phyloP scores from a whole-genome alignment of 257 asterid genomes.

The Solanum etuberosum region DNA sequence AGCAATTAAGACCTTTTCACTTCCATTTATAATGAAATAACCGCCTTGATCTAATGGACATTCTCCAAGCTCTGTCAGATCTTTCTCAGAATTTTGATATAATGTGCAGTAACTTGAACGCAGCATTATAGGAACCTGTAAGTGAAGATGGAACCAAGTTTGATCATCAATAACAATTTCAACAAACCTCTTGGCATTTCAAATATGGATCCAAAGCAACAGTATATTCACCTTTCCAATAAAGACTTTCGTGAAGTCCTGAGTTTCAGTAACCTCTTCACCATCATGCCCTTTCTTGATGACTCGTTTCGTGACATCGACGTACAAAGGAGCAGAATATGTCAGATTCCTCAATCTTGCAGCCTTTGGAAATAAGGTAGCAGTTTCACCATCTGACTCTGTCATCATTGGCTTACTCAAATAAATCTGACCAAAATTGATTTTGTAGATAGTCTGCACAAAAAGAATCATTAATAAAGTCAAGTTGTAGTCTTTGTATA shows the following conservation, averaged over 20 bases:
- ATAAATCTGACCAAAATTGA: conserved; percentile 87
- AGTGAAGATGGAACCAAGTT: not conserved
- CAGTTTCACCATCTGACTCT: conserved; percentile 98
- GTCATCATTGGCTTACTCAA: conserved; percentile 99
- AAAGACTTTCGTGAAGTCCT: conserved; percentile 90
- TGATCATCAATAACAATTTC: not conserved
- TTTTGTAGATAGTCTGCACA: conserved; percentile 83
- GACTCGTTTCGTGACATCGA: conserved; percentile 80
- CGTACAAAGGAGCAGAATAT: conserved; percentile 93
- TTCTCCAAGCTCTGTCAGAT: conserved; percentile 97
- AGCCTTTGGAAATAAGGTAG: conserved; percentile 97
- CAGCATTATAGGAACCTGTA: conserved; percentile 91
- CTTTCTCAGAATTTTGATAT: conserved; percentile 91
- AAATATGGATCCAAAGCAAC: not conserved
- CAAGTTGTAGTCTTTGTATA: not conserved
- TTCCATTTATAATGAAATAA: conserved; percentile 87
- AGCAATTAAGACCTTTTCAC: conserved; percentile 96
- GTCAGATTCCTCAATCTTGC: conserved; percentile 96
- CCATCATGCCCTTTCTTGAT: conserved; percentile 97
- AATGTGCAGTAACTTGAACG: conserved; percentile 94
- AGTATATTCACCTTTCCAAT: conserved; percentile 73
- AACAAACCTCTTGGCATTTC: not conserved
- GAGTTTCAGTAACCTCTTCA: conserved; percentile 96
- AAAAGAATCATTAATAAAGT: conserved; percentile 1
- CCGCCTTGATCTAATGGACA: conserved; percentile 99